Evolutionary conservation across 768 basidiomycete genomes (phyloP), one percentile per base, ranked within the genome.

Genomic region (Trametes sanguinea): DNA sequence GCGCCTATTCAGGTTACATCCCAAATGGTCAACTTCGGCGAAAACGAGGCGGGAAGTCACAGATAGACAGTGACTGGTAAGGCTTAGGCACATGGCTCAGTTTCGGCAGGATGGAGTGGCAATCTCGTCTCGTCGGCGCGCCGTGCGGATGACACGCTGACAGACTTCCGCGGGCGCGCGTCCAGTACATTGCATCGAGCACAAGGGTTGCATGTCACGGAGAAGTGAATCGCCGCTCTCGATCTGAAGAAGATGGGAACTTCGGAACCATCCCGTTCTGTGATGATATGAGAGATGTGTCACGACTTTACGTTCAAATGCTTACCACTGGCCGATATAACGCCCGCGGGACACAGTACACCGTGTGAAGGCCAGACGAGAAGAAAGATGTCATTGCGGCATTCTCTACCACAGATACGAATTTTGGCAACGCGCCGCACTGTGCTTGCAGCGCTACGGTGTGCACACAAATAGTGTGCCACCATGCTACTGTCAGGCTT

Each of bases 161-260:
- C 57, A 59, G 57, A 22, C 47, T 51, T 59, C 57, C 32, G 32
- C 50, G n/a, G n/a, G 57, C 40, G 30, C 50, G 57, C 57, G 42
- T 52, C 57, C 57, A 51, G 51, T 52, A 50, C 42, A n/a, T 42
- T 51, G 42, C 43, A 35, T 35, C 50, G 42, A 33, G 43, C 57
- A 58, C 50, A 58, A 58, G 48, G 57, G 16, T 39, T 22, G 42
- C 16, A 9, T 37, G 57, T 51, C 47, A 45, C 7, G 48, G 16
- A 30, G 29, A 27, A 32, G 33, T 14, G 16, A 27, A 58, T 59
- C 57, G 37, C 50, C 50, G 50, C 57, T 30, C 57, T 59, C 57
- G 42, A 59, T 59, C 51, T 37, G 32, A 17, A 29, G 57, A 51
- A 59, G 57, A 42, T 45, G 42, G 50, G 57, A 51, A 59, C 47